phyloP scores from a whole-genome alignment of 306 rosid genomes.

The Delonix regia region DNA sequence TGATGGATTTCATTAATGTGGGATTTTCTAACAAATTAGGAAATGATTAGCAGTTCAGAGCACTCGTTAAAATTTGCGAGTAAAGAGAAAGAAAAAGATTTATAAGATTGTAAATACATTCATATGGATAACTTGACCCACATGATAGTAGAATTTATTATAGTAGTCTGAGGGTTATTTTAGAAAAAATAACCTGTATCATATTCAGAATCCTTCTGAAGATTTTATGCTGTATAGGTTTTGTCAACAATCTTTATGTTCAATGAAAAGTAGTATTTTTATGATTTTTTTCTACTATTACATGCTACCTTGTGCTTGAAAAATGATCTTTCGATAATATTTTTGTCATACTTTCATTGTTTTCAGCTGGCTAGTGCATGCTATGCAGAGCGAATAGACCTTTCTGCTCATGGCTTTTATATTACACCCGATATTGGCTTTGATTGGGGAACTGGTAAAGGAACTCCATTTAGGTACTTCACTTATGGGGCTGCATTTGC shows the following conservation, averaged over 20 bases:
- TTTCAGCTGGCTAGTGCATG: constrained; percentile 83
- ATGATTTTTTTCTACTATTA: constrained; percentile 7
- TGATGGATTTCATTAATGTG: not conserved
- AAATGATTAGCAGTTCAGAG: constrained; percentile 5
- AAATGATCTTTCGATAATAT: constrained; percentile 27
- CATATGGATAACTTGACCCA: constrained; percentile 13
- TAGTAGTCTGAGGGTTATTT: constrained; percentile 1
- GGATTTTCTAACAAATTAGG: not conserved
- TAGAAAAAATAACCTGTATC: constrained; percentile 4
- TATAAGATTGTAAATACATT: constrained; percentile 15
- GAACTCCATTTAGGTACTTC: constrained; percentile 81
- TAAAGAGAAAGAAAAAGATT: not conserved
- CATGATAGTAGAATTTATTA: not conserved
- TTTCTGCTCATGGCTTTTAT: constrained; percentile 95
- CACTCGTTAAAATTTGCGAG: constrained; percentile 9
- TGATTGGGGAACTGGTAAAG: constrained; percentile 83
- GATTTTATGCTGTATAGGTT: constrained; percentile 28
- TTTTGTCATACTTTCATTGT: constrained; percentile 38
- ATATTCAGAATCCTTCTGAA: constrained; percentile 23
- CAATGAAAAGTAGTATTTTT: constrained; percentile 12
- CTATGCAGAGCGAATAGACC: constrained; percentile 83
- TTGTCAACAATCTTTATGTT: constrained; percentile 10
- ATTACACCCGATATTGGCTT: constrained; percentile 83
- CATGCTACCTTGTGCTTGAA: constrained; percentile 34
- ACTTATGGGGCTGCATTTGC: constrained; percentile 96